phyloP scores from a whole-genome alignment of 2,329 filamentous ascomycete genomes.

The Thielaviopsis euricoi region DNA sequence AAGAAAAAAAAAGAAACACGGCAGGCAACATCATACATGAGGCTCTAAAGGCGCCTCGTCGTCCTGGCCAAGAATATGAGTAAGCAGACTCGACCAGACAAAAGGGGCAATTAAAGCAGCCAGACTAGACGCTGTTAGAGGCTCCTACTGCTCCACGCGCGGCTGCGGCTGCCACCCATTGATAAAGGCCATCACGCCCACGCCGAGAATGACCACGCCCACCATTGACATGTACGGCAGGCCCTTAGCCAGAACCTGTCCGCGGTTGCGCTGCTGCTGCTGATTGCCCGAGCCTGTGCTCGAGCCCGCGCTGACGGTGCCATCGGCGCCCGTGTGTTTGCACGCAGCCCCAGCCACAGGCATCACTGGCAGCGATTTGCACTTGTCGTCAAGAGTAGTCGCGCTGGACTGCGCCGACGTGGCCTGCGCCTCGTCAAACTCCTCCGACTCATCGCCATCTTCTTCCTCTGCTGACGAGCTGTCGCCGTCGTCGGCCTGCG shows the following conservation, averaged over 20 bases:
- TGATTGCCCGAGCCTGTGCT: neutral
- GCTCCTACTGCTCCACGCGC: conserved; percentile 14
- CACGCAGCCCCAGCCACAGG: conserved; percentile 20
- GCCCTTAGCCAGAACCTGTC: conserved; percentile 26
- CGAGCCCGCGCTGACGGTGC: neutral
- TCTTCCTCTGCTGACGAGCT: neutral
- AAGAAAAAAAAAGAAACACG: conserved; percentile 3
- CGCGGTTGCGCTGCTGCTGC: conserved; percentile 6
- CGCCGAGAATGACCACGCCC: conserved; percentile 63
- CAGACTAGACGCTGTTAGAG: neutral
- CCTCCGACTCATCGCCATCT: neutral
- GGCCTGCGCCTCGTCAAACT: neutral
- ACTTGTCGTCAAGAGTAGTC: neutral
- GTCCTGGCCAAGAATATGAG: neutral
- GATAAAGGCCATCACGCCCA: conserved; percentile 73
- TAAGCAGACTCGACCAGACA: neutral
- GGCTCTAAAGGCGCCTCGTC: neutral
- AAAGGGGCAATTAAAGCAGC: neutral
- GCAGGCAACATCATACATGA: neutral
- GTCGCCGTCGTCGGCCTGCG: neutral
- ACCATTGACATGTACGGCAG: conserved; percentile 70
- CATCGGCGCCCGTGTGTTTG: conserved; percentile 26
- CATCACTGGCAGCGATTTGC: neutral
- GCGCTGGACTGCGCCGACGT: neutral
- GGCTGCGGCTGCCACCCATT: conserved; percentile 56